Base-by-base conservation (phyloP, 2,329 filamentous ascomycete genomes). In the Aspergillus neotritici region DNA sequence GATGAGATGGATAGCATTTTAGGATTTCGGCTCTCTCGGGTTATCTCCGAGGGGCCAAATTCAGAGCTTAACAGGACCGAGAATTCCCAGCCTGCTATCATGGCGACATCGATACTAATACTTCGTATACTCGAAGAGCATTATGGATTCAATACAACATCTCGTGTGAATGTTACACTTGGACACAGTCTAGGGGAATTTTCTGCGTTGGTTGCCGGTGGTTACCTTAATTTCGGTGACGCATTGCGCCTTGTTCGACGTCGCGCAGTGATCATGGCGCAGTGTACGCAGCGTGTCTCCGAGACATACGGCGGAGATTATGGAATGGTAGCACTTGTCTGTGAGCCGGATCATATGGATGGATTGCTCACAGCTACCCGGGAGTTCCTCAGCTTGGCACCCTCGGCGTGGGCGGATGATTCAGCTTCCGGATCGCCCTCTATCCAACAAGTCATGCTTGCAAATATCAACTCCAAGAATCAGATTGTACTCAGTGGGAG, bases 121-220 rank as follows among this genome's bases (percentile, higher is more conserved):
- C 76, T 96, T 42, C 84, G 87, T 43, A 82, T 96, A 47, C 76
- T 97, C 50, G 88, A 96, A 70, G 73, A 79, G 48, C 87, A 95
- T 53, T 96, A 91, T 61, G 81, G 78, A 32, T 94, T 96, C 69
- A 74, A 79, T 44, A 78, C 83, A 5, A 68, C 73, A 7, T 79
- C 86, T 43, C 76, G 83, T 46, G 82, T 89, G 34, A 87, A 95
- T 67, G 81, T 94, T 30, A 87, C 86, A 1, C 75, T 96, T 16
- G 91, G 91, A 8, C 91, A 97, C 68, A 94, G 87, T 4, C 75
- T 97, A 9, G 91, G 91, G 37, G 91, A 96, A 65, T 97, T 96
- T 60, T 87, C 91, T 1, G 90, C 91, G 1, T 75, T 97, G 34
- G 88, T 94, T 1, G 86, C 88, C 0, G 86, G 84, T 15, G 87